Conservation (phyloP, 2,329 filamentous ascomycete genomes). For the Clathrospora elynae region DNA sequence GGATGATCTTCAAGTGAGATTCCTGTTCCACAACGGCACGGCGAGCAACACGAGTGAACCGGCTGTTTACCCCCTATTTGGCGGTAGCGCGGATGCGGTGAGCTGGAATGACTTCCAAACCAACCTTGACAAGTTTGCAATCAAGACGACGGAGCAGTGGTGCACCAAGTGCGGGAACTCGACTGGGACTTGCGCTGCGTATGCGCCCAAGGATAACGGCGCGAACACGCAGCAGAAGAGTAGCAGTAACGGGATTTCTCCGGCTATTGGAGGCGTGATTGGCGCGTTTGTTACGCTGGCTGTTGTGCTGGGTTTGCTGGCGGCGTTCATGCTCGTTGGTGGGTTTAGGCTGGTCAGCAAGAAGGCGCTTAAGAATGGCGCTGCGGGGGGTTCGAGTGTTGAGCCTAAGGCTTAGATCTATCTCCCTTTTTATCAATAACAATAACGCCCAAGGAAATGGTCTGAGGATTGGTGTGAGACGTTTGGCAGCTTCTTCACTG, state of each 20-base stretch:
- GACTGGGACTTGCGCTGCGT: constrained; percentile 67
- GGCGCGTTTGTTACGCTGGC: constrained; percentile 71
- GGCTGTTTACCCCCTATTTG: constrained; percentile 65
- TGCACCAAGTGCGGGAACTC: constrained; percentile 76
- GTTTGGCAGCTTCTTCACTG: no score
- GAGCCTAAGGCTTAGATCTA: constrained; percentile 21
- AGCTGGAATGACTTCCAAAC: constrained; percentile 71
- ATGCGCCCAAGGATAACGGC: constrained; percentile 28
- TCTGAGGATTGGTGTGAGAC: no score
- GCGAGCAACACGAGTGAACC: constrained; percentile 53
- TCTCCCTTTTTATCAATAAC: no score
- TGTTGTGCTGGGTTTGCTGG: constrained; percentile 62
- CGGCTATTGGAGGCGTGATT: constrained; percentile 79
- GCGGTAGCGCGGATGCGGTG: constrained; percentile 60
- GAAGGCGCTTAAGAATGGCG: constrained; percentile 45
- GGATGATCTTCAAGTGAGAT: constrained; percentile 62
- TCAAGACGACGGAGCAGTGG: constrained; percentile 70
- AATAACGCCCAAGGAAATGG: no score
- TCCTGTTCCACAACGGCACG: constrained; percentile 68
- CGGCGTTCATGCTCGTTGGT: constrained; percentile 60
- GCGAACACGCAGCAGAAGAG: constrained; percentile 11
- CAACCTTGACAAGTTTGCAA: constrained; percentile 68
- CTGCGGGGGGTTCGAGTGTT: constrained; percentile 3
- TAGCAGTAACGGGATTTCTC: constrained; percentile 61
- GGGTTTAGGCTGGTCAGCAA: constrained; percentile 65